Evolutionary conservation across 2,329 filamentous ascomycete species (phyloP).

Genomic region (Ustulina deusta): DNA sequence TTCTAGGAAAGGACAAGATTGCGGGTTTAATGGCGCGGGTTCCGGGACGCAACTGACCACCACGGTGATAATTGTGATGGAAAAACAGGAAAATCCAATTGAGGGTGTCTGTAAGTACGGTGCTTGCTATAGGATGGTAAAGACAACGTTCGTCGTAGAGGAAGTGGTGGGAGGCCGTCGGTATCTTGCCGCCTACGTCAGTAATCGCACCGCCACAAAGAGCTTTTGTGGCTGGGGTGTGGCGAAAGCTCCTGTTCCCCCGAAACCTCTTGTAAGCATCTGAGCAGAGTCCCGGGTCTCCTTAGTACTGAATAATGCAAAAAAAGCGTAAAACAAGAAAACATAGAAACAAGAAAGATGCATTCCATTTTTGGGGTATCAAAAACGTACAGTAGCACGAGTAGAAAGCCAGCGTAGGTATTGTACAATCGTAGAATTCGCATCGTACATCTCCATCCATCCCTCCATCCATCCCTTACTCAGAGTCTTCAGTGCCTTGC

Average conservation of each 20-base stretch:
- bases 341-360: not conserved
- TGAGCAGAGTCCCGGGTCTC: too few species aligned
- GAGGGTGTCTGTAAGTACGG: not conserved
- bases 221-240: conserved; percentile 26
- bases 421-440: not conserved
- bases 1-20: not conserved
- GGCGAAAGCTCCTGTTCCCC: conserved; percentile 45
- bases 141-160: not conserved
- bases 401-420: not conserved
- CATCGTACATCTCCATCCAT: not conserved
- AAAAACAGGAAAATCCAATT: not conserved
- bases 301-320: too few species aligned
- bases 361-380: conserved; percentile 26
- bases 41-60: not conserved
- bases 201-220: conserved; percentile 37
- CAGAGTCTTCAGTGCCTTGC: not conserved
- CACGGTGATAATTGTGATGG: not conserved
- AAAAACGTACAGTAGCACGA: conserved; percentile 11
- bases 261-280: too few species aligned
- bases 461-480: conserved; percentile 3
- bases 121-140: not conserved
- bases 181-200: conserved; percentile 34
- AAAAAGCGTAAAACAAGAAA: too few species aligned
- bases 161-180: conserved; percentile 24
- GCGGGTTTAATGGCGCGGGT: too few species aligned